Percentiles rank a stretch among this genome's conserved stretches.
These are phyloP conservation scores for Antitrichia curtipendula DNA, from an alignment of 225 moss, liverwort and hornwort species.

Conservation along the genomic window DNA sequence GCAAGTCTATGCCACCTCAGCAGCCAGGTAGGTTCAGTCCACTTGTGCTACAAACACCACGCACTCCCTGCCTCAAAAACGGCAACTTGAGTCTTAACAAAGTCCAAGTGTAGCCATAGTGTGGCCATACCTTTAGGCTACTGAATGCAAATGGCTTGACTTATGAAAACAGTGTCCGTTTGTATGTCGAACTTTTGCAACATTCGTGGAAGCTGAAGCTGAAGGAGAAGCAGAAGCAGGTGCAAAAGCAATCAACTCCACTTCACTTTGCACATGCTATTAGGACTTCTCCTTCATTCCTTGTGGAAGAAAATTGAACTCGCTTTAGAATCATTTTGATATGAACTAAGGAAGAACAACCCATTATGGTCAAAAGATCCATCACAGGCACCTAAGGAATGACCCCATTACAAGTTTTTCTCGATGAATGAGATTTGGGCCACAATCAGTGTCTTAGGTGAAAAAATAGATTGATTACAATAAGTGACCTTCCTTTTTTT, in stretches of 20 bases:
- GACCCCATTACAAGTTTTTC: background rate
- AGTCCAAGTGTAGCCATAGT: background rate
- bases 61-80: background rate
- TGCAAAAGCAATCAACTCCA: background rate
- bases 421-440: background rate
- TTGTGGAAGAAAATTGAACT: background rate
- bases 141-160: background rate
- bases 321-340: background rate
- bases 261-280: background rate
- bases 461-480: too few relatives aligned
- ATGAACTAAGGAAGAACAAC: background rate
- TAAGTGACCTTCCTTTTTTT: background rate
- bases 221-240: background rate
- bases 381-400: background rate
- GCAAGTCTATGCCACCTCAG: accelerated
- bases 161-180: background rate
- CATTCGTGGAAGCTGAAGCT: background rate
- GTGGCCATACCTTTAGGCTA: too few relatives aligned
- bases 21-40: too few relatives aligned
- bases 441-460: background rate
- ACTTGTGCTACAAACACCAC: too few relatives aligned
- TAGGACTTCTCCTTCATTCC: too few relatives aligned
- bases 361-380: background rate
- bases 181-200: background rate
- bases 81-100: background rate